Evolutionary conservation across 2,329 filamentous ascomycete genomes (phyloP).

Genomic region (Cordyceps sp.): DNA sequence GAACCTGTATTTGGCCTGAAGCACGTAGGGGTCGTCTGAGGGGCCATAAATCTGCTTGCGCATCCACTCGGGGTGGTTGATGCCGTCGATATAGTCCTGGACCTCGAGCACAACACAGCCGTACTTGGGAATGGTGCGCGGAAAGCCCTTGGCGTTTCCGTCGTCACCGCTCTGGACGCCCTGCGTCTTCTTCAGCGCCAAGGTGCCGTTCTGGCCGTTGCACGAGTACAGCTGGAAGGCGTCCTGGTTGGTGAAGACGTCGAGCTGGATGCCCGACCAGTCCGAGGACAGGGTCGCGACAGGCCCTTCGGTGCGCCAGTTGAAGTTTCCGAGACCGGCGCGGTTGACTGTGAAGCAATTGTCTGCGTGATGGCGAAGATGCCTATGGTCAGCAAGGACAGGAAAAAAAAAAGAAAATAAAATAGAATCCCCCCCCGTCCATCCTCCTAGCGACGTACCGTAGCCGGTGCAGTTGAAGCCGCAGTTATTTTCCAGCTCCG

Average conservation of each 20-base stretch:
- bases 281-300: conserved; percentile 52
- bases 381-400: not conserved
- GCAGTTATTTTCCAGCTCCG: conserved; percentile 55
- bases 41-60: conserved; percentile 49
- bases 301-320: conserved; percentile 45
- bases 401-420: not conserved
- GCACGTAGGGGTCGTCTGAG: conserved; percentile 41
- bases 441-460: conserved; percentile 29
- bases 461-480: conserved; percentile 73
- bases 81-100: conserved; percentile 83
- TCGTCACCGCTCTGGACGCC: no score
- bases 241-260: conserved; percentile 69
- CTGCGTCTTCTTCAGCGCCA: conserved; percentile 55
- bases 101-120: conserved; percentile 85
- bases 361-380: conserved; percentile 20
- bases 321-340: conserved; percentile 33
- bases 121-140: conserved; percentile 52
- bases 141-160: conserved; percentile 33
- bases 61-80: conserved; percentile 83
- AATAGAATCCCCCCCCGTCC: conserved; percentile 1
- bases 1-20: conserved; percentile 45
- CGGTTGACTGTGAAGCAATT: conserved; percentile 57
- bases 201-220: conserved; percentile 54
- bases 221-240: conserved; percentile 84
- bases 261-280: conserved; percentile 70